Base-by-base conservation (phyloP, 192 early-diverging fungal species). In the Cladochytrium replicatum region DNA sequence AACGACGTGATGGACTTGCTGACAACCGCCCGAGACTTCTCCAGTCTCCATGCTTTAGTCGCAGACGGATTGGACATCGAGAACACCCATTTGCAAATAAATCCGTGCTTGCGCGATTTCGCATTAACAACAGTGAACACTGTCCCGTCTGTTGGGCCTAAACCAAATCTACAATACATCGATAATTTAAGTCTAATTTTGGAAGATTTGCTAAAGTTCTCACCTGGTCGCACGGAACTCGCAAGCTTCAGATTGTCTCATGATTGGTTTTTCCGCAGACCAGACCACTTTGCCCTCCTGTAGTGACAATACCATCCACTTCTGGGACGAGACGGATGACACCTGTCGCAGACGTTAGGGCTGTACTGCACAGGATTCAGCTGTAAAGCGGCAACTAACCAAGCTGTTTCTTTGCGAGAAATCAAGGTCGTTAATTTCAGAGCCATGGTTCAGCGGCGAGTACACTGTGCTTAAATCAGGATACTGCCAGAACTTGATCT, bases 81-180 rank as follows among this genome's bases (percentile, higher is more conserved):
- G n/a, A n/a, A n/a, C n/a, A n/a, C n/a, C 69, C 76, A 84, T 50
- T 78, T 74, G 42, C 68, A 68, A 4, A 89, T 57, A 51, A 71
- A 84, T n/a, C 73, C 63, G 43, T 57, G 64, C 44, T 73, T 68
- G 13, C 64, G 55, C 22, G 67, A 57, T 28, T 67, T 64, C 4
- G 74, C 63, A 47, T 89, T 89, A 2, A 81, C 72, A 17, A 81
- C 68, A 4, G 78, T 57, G 58, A 81, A 89, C 2, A 84, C 58
- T 47, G 58, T 58, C 6, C 71, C 71, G 19, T 75, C 66, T 5
- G 76, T 69, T 19, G 41, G 45, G 2, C 71, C 77, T 27, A 51
- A 43, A 13, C 86, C 86, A 59, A 78, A 86, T 48, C 80, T 80
- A 32, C 7, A 39, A 27, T 6, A 21, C 17, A 2, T 26, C 15